A percentile compares a stretch with the other conserved stretches of the same genome.
Conservation (phyloP, 805 yeast species). For the Kodamaea kakaduensis region DNA sequence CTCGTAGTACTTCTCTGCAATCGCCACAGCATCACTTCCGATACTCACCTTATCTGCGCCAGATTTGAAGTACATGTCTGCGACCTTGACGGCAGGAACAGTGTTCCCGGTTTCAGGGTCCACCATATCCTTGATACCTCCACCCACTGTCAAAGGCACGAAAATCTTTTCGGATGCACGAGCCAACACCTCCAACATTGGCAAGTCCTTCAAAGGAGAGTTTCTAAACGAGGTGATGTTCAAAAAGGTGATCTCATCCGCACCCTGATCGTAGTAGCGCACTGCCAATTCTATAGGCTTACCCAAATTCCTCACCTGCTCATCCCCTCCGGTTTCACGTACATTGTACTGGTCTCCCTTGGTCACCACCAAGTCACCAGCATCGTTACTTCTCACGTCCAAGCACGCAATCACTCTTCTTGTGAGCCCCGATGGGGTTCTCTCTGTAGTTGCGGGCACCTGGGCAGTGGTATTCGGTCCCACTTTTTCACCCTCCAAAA, state of each 20-base stretch:
- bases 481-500: slow-evolving; percentile 48
- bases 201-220: slow-evolving; percentile 88
- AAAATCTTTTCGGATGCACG: slow-evolving; percentile 84
- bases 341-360: slow-evolving; percentile 99
- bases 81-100: slow-evolving; percentile 86
- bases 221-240: slow-evolving; percentile 95
- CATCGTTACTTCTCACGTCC: slow-evolving; percentile 93
- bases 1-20: slow-evolving; percentile 78
- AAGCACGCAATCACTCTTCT: slow-evolving; percentile 93
- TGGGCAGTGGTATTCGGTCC: slow-evolving; percentile 14
- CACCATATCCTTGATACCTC: slow-evolving; percentile 88
- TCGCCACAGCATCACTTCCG: slow-evolving; percentile 94
- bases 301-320: slow-evolving; percentile 84
- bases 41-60: slow-evolving; percentile 98
- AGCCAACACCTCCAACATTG: slow-evolving; percentile 88
- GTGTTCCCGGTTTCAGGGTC: slow-evolving; percentile 75
- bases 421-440: slow-evolving; percentile 62
- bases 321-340: slow-evolving; percentile 53
- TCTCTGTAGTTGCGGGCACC: slow-evolving; percentile 4
- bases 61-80: slow-evolving; percentile 84
- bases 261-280: slow-evolving; percentile 88
- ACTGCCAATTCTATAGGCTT: slow-evolving; percentile 95
- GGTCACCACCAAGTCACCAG: slow-evolving; percentile 94
- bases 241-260: slow-evolving; percentile 93
- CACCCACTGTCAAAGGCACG: slow-evolving; percentile 97